phyloP scores from a whole-genome alignment of 768 basidiomycete genomes.

The Piloderma croceum region DNA sequence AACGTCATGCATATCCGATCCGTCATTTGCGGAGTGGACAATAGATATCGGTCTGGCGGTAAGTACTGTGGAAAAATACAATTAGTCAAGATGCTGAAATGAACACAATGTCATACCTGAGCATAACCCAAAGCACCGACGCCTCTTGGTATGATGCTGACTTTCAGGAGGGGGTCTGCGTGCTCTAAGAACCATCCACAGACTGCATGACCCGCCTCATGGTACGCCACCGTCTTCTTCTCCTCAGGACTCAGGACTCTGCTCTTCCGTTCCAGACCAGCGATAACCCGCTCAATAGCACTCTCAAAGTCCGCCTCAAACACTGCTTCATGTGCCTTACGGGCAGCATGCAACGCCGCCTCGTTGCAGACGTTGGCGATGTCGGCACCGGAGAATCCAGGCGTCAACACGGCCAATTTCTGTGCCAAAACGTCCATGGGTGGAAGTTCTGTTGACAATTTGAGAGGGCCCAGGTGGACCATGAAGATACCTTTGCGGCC shows the following conservation, averaged over 20 bases:
- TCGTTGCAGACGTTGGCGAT: slow-evolving; percentile 99
- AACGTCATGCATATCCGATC: slow-evolving; percentile 99
- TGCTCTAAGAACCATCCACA: slow-evolving; percentile 99
- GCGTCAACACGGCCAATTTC: slow-evolving; percentile 93
- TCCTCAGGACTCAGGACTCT: slow-evolving; percentile 89
- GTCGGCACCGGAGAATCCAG: slow-evolving; percentile 97
- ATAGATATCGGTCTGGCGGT: slow-evolving; percentile 91
- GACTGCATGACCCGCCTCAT: slow-evolving; percentile 97
- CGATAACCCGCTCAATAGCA: slow-evolving; percentile 96
- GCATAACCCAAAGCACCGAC: slow-evolving; percentile 95
- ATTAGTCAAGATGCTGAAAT: slow-evolving; percentile 8
- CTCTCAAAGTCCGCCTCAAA: slow-evolving; percentile 88
- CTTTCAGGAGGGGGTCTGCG: slow-evolving; percentile 94
- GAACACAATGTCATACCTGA: slow-evolving; percentile 49
- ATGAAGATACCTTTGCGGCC: slow-evolving; percentile 91
- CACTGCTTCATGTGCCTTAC: slow-evolving; percentile 73
- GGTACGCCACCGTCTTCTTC: slow-evolving; percentile 98
- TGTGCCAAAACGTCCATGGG: slow-evolving; percentile 64
- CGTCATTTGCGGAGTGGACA: slow-evolving; percentile 89
- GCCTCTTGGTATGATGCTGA: slow-evolving; percentile 96
- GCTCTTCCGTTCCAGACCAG: slow-evolving; percentile 93
- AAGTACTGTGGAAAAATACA: slow-evolving; percentile 56
- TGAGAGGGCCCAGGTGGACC: slow-evolving; percentile 85
- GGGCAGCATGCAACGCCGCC: slow-evolving; percentile 91
- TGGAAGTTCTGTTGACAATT: slow-evolving; percentile 50